Base-by-base conservation (phyloP, 257 asterid species). In the Solanum corneliomulleri region DNA sequence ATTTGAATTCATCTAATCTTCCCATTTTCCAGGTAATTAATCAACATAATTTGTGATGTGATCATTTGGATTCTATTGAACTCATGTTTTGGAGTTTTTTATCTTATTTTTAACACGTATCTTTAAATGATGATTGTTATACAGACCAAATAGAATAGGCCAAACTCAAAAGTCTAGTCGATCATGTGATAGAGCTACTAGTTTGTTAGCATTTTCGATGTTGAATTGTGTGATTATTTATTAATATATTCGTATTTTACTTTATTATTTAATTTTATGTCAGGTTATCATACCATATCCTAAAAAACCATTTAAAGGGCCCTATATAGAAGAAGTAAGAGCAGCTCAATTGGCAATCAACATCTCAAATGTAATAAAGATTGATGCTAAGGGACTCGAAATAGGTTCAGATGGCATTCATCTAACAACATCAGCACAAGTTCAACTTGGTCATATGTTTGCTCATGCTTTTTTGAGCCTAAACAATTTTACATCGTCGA, bases 351-450 rank as follows among this genome's bases (percentile, higher is more conserved):
- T 92, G n/a, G 91, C 70, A 7, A 91, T 91, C 45, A 83, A 91
- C 3, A 89, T 93, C 44, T 89, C 92, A 1, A 92, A 91, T 70
- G 93, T 95, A 52, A 87, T 45, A 70, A 89, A 90, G 13, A 97
- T 96, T 1, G 99, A 96, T 64, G 97, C 97, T 2, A 88, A 87
- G 44, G 98, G 98, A 14, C 82, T 94, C 52, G 82, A 25, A 60
- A 88, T 93, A 10, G 85, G 89, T 66, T 85, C 87, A 0, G 96
- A 95, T 70, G 86, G 88, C 25, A 42, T 95, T 86, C 98, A 95
- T 82, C 94, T 95, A 9, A 89, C 89, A 23, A 89, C 96, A 0
- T 27, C 85, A 20, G 89, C 96, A 3, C 95, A 93, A 86, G 95
- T 91, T 80, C 90, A 84, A 82, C 94, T 95, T 9, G 97, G 98